Evolutionary conservation across 257 asterid genomes (phyloP).

Genomic region (Solanum pinnatisectum): DNA sequence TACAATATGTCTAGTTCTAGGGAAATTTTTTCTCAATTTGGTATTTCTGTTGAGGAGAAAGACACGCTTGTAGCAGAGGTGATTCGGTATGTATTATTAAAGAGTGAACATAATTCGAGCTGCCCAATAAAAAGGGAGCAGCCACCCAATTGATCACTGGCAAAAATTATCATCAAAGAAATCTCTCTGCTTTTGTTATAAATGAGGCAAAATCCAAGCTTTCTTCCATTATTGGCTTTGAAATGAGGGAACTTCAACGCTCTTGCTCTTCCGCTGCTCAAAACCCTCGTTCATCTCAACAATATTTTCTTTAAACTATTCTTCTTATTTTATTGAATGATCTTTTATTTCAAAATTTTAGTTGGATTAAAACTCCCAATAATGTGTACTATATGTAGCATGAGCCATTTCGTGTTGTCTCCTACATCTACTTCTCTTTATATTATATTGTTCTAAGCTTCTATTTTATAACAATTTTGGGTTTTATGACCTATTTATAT

Average conservation of each 20-base stretch:
- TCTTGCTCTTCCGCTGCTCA: slow-evolving; percentile 33
- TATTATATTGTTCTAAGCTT: no score
- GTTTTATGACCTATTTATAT: no score
- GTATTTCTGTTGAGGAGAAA: slow-evolving; percentile 60
- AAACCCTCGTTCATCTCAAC: slow-evolving; percentile 2
- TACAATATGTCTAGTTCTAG: no score
- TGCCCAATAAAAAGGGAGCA: slow-evolving; percentile 88
- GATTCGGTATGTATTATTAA: slow-evolving; percentile 74
- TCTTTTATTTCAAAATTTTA: neutral
- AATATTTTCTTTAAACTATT: neutral
- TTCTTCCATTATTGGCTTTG: slow-evolving; percentile 66
- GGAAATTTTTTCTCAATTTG: slow-evolving; percentile 38
- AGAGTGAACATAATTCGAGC: slow-evolving; percentile 60
- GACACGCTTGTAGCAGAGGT: slow-evolving; percentile 76
- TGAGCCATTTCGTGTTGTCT: neutral
- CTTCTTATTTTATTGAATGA: no score
- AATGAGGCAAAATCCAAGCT: slow-evolving; percentile 67
- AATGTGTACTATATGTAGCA: neutral
- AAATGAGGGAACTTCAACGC: slow-evolving; percentile 76
- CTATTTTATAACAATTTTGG: no score
- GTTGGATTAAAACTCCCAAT: neutral
- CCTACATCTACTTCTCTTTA: no score
- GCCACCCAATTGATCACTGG: slow-evolving; percentile 53
- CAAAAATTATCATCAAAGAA: slow-evolving; percentile 55
- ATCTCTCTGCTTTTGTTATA: slow-evolving; percentile 59